Conservation (phyloP, 805 yeast species). For the Jamesozyma piceae region DNA sequence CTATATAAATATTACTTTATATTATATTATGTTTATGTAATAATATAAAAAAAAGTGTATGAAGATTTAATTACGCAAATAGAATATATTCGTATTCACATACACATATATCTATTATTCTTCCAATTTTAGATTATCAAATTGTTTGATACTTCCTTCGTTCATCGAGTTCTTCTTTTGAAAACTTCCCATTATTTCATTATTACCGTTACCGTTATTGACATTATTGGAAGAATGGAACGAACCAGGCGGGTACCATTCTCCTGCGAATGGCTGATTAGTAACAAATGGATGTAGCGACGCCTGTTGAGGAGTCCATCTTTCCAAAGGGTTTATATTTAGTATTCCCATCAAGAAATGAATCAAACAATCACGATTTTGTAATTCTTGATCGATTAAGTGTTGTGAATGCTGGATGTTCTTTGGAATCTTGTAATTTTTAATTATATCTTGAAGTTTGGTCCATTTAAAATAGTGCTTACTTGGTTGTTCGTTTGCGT, state of each 20-base stretch:
- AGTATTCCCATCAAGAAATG: conserved; percentile 74
- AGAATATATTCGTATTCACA: no score
- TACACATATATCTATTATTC: no score
- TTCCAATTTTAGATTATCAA: conserved; percentile 2
- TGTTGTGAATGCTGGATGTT: conserved; percentile 34
- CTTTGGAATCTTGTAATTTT: conserved; percentile 63
- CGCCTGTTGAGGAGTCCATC: conserved; percentile 97
- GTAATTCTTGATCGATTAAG: conserved; percentile 58
- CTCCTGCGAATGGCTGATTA: conserved; percentile 43
- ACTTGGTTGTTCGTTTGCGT: conserved; percentile 57
- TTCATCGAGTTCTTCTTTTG: conserved; percentile 1
- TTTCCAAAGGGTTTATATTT: conserved; percentile 80
- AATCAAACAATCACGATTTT: conserved; percentile 57
- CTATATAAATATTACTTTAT: no score
- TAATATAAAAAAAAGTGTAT: no score
- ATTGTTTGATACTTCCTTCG: conserved; percentile 3
- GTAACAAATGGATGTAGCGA: conserved; percentile 82
- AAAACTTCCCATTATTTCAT: neutral
- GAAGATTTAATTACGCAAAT: no score
- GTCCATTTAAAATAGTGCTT: conserved; percentile 70
- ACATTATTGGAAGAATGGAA: conserved; percentile 2
- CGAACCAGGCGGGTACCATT: conserved; percentile 45
- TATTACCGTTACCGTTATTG: neutral
- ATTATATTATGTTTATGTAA: no score
- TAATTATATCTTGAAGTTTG: conserved; percentile 60